Evolutionary conservation across 75 land plant genomes (phyloP), one percentile per base, ranked within the genome.

Genomic region (Picea sitchensis): DNA sequence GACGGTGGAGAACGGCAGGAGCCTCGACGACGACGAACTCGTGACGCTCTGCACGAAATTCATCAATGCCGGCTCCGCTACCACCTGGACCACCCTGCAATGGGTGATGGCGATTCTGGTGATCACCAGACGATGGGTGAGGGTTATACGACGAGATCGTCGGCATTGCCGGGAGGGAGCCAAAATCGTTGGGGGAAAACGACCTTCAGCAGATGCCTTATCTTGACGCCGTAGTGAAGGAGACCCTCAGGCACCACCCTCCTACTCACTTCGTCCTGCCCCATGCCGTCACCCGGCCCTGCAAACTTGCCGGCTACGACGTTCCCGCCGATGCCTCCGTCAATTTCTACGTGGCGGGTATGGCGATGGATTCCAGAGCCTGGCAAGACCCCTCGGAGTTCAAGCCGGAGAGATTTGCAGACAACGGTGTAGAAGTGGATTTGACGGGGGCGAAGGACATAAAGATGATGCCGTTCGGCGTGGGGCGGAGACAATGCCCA

Each of bases 21-120:
- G 0, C 5, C 69, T 81, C 11, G 26, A 18, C 2, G 78, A 77
- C 12, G 26, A 14, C 9, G 83, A 82, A 1, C 12, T 82, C 44
- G 81, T 82, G 21, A 26, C 23, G 17, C 81, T 82, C 14, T 82
- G 83, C 63, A 5, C 59, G 14, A 87, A 87, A 64, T 76, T 87
- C 57, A 20, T 87, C n/a, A 64, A 62, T 18, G 87, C 79, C 26
- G 81, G 83, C 14, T 77, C 81, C 1, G 89, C 84, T 34, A 84
- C 79, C 5, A 81, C 82, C 4, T 26, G 80, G 14, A 67, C 72
- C 8, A 38, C 76, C 32, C 59, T 88, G 4, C 85, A 88, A 64
- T 87, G 89, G 89, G 32, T 34, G 17, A 72, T 87, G 77, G 89
- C 87, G 6, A 79, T 85, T 61, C 63, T 88, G 14, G 81, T 88